Evolutionary conservation across 1,284 basidiomycete species (phyloP).

Genomic region (Malassezia equina): DNA sequence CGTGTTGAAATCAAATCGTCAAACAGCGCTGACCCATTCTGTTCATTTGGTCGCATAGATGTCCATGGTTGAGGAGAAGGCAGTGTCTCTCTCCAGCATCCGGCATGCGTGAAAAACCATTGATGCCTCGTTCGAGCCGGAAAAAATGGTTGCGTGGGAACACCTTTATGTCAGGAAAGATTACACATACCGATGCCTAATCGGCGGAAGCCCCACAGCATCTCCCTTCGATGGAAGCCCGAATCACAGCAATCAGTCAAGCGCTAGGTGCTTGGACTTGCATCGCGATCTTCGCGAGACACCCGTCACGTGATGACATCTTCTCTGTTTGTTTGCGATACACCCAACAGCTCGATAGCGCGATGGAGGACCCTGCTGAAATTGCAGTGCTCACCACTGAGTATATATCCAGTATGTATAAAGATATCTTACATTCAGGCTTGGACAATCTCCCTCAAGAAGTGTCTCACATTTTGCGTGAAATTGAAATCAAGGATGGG

Average conservation of each 20-base stretch:
- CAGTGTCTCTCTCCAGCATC: neutral
- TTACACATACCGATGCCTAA: neutral
- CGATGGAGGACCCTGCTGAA: conserved; percentile 42
- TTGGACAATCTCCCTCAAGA: conserved; percentile 44
- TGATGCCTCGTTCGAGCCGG: neutral
- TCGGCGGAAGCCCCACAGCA: neutral
- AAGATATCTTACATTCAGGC: conserved; percentile 1
- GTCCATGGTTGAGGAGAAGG: neutral
- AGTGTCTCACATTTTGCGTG: conserved; percentile 41
- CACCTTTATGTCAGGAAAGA: neutral
- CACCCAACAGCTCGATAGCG: too few species aligned
- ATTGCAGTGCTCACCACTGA: conserved; percentile 42
- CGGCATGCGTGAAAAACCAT: neutral
- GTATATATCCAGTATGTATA: conserved; percentile 29
- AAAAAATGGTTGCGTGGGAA: neutral
- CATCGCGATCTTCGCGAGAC: neutral
- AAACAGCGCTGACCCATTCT: neutral
- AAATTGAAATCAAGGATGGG: conserved; percentile 45
- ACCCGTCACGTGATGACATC: conserved; percentile 1
- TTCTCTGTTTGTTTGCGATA: neutral
- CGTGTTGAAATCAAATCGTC: neutral
- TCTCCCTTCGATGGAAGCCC: neutral
- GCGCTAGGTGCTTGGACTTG: neutral
- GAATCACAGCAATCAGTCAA: neutral
- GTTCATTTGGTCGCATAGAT: neutral